Base-by-base conservation (phyloP, 106 monocot species). In the Dendrobium chrysotoxum region DNA sequence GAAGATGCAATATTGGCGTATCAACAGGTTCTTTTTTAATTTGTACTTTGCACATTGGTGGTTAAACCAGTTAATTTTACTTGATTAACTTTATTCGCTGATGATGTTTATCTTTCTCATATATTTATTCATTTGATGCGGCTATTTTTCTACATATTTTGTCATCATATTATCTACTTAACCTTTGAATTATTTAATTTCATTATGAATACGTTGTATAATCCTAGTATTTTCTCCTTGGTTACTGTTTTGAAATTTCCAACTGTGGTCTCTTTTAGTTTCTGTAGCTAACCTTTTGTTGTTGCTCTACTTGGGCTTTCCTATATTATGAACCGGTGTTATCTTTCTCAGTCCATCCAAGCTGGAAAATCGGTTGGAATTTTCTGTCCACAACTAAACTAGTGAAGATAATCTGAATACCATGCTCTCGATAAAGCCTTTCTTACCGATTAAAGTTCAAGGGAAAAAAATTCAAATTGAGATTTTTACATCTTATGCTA, bases 1-100 rank as follows among this genome's bases (percentile, higher is more conserved):
- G 88, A 89, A 82, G 95, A 98, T 83, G 98, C 98, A 78, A 88
- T 98, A 86, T 76, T 86, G 46, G 98, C 98, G 78, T 98, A 95
- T 84, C 98, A 95, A 50, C 92, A 98, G 94, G 98, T 96, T 1
- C 7, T 18, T 72, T 84, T 53, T 11, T 76, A 75, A 13, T 30
- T 61, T 61, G 61, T 23, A 61, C n/a, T 61, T 61, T 61, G 61
- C 57, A 61, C 61, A 44, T 75, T 42, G 39, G 6, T 42, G 75
- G n/a, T 44, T 40, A n/a, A 20, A 21, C 5, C 35, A 21, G 40
- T 75, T n/a, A 20, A 42, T 44, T 75, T 42, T 44, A 23, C 11
- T 35, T 71, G 71, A 26, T 71, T 57, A 57, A 57, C 16, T 46
- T 57, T 70, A 31, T 70, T 70, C 12, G 16, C 70, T 70, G 0